These are phyloP conservation scores for Clavispora carvajalis DNA, from an alignment of 805 yeast genomes.

Conservation along the genomic window DNA sequence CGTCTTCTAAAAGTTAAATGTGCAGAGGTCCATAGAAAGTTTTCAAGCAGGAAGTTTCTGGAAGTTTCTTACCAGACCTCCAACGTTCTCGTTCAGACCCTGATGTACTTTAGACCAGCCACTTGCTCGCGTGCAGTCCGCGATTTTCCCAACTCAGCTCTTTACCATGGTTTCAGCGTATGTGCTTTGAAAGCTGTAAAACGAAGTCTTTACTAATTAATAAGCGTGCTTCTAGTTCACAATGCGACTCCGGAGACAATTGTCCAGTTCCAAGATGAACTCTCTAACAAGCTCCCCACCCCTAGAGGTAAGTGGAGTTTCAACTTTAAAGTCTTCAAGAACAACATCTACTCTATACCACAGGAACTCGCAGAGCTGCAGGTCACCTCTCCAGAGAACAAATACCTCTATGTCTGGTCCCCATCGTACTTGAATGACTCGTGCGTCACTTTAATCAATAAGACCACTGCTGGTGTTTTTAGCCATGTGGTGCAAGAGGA, in stretches of 20 bases:
- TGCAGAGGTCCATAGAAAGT: too few species aligned
- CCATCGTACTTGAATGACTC: constrained; percentile 46
- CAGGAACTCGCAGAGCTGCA: constrained; percentile 26
- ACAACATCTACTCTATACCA: constrained; percentile 51
- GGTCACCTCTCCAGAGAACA: constrained; percentile 30
- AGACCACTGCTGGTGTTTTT: constrained; percentile 32
- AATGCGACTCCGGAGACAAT: constrained; percentile 54
- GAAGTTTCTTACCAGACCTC: too few species aligned
- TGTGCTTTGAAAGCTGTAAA: constrained; percentile 10
- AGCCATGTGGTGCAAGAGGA: constrained; percentile 33
- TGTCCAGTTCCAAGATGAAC: constrained; percentile 62
- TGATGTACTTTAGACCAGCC: too few species aligned
- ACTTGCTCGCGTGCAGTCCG: neutral
- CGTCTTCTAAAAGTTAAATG: too few species aligned
- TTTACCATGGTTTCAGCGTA: constrained; percentile 34
- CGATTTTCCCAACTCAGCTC: neutral
- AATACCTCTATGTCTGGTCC: constrained; percentile 46
- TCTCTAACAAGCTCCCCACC: constrained; percentile 62
- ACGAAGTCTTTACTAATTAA: constrained; percentile 14
- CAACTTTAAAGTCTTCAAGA: constrained; percentile 61
- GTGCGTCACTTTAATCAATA: constrained; percentile 45
- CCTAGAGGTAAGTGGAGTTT: constrained; percentile 62
- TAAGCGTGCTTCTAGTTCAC: constrained; percentile 33
- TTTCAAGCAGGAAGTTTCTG: too few species aligned
- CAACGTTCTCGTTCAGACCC: too few species aligned